Evolutionary conservation across 768 basidiomycete genomes (phyloP), one percentile per base, ranked within the genome.

Genomic region (Tremella fuciformis): DNA sequence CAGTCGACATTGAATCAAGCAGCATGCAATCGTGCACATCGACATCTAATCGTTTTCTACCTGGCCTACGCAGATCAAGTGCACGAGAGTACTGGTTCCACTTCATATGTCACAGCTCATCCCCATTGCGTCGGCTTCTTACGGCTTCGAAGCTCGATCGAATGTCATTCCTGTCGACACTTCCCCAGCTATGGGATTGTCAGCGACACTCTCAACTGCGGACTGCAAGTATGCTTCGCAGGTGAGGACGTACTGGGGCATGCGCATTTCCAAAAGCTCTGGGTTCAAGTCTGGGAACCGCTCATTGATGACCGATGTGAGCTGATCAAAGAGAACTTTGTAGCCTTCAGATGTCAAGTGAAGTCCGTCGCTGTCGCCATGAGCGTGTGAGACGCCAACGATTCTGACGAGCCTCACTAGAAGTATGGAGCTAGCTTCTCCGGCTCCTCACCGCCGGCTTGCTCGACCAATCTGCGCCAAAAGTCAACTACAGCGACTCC

Each of bases 261-360:
- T 88, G 6, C 83, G 81, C 49, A 75, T 77, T 60, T 79, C 79
- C 63, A 91, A 67, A 41, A 80, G 84, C 24, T 85, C 85, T 62
- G 83, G 82, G 74, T 88, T 80, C 11, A 91, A 80, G 50, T 89
- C 86, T 0, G 89, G 87, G 73, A 84, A 85, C 37, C 80, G 77
- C 50, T 78, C 76, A 25, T 66, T 66, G 63, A 93, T 86, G 1
- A 83, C 80, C 53, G 81, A 76, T 50, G 85, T 79, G 52, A 93
- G 66, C 18, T 78, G 80, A 18, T 87, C 81, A 71, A 85, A 91
- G 25, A 88, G 69, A 67, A 89, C 88, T 74, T 81, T 73, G 66
- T 92, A 92, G 21, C 89, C 92, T 1, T 77, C 81, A n/a, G 75
- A 80, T 53, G 83, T 89, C 67, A 91, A 77, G 76, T 96, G 92